phyloP scores from a whole-genome alignment of 805 yeast species.

The Ogataea degrootiae region DNA sequence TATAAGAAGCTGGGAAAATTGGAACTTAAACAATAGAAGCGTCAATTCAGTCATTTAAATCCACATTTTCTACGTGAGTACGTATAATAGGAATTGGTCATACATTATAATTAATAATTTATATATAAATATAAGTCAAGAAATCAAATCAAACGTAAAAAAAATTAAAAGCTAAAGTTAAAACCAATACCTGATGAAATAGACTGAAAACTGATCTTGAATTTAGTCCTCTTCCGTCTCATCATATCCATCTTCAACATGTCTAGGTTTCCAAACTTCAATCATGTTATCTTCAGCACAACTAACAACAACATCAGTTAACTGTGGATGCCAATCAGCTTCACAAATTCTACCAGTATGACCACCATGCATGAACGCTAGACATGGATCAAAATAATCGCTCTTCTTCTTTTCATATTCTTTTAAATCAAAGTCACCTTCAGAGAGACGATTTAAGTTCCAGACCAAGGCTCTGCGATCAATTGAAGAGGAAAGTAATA shows the following conservation, averaged over 20 bases:
- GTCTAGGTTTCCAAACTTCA: conserved; percentile 72
- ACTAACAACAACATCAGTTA: conserved; percentile 55
- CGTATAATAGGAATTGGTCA: too few species aligned
- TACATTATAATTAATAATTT: too few species aligned
- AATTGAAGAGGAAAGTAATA: conserved; percentile 52
- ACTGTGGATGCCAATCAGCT: conserved; percentile 59
- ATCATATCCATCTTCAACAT: conserved; percentile 34
- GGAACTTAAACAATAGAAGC: conserved; percentile 3
- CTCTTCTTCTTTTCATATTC: conserved; percentile 49
- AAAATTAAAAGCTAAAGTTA: not conserved
- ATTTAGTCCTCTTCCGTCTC: conserved; percentile 21
- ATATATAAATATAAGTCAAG: not conserved
- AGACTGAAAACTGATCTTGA: conserved; percentile 9
- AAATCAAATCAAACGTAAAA: not conserved
- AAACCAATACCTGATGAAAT: not conserved
- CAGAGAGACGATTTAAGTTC: conserved; percentile 61
- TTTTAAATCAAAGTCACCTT: conserved; percentile 49
- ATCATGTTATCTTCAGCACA: conserved; percentile 73
- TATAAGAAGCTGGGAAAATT: conserved; percentile 32
- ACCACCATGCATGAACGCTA: conserved; percentile 80
- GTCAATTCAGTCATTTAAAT: not conserved
- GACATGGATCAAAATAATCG: conserved; percentile 68
- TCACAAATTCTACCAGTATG: conserved; percentile 70
- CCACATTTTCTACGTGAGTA: too few species aligned
- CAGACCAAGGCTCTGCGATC: conserved; percentile 72